Evolutionary conservation across 768 basidiomycete genomes (phyloP).

Genomic region (Boletus pseudo-olivaceus): DNA sequence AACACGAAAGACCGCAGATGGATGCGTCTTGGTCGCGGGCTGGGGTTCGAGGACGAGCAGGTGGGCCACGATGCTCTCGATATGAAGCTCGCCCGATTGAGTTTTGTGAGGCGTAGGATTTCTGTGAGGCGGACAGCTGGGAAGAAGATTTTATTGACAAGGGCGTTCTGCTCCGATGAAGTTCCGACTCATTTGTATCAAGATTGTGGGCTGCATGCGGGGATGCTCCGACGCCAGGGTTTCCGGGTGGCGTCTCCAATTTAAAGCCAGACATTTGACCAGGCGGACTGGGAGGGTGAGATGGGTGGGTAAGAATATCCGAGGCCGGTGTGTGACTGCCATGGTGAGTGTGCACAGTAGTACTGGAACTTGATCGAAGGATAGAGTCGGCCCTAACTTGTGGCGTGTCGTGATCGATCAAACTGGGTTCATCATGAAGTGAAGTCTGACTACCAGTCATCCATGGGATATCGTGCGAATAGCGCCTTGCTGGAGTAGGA

Average conservation of each 20-base stretch:
- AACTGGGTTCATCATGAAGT: constrained; percentile 16
- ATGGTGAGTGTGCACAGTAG: not conserved
- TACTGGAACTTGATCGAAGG: not conserved
- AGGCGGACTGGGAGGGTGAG: constrained; percentile 1
- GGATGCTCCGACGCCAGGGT: not conserved
- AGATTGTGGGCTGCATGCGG: not conserved
- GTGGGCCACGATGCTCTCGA: constrained; percentile 17
- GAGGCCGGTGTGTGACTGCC: not conserved
- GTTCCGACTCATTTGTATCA: not conserved
- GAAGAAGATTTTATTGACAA: constrained; percentile 18
- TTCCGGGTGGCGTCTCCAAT: not conserved
- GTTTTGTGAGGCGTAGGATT: constrained; percentile 10
- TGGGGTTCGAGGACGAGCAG: constrained; percentile 12
- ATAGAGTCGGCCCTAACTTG: not conserved
- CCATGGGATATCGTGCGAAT: constrained; percentile 7
- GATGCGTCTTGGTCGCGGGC: not conserved
- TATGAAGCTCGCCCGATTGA: constrained; percentile 24
- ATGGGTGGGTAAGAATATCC: not conserved
- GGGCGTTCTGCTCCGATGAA: constrained; percentile 8
- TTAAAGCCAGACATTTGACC: not conserved
- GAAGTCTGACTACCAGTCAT: constrained; percentile 10
- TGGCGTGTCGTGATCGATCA: not conserved
- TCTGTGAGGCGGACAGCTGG: constrained; percentile 9
- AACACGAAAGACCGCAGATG: not conserved
- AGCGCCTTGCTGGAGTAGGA: constrained; percentile 9